These are phyloP conservation scores for Leccinum broughii DNA, from an alignment of 768 basidiomycete genomes.

Conservation along the genomic window DNA sequence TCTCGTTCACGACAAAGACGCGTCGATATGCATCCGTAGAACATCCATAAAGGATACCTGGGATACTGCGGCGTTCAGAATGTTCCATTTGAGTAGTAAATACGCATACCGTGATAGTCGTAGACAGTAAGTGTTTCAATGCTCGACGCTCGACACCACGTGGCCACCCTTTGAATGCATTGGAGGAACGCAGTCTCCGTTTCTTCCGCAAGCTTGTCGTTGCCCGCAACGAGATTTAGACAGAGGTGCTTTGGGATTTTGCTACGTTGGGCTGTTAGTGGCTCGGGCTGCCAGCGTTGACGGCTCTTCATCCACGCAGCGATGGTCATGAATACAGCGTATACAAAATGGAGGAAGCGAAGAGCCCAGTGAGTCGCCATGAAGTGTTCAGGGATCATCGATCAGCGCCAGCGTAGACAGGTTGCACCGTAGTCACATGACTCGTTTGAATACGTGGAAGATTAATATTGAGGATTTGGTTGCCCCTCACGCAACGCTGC, in stretches of 20 bases:
- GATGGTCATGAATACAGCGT: conserved; percentile 45
- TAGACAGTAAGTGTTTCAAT: conserved; percentile 69
- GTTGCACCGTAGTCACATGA: conserved; percentile 24
- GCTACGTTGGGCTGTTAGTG: conserved; percentile 51
- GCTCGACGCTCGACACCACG: conserved; percentile 65
- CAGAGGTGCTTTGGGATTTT: conserved; percentile 69
- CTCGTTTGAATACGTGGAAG: conserved; percentile 18
- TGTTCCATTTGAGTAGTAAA: neutral
- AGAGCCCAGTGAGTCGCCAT: conserved; percentile 51
- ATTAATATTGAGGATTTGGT: too few relatives aligned
- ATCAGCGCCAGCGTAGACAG: conserved; percentile 8
- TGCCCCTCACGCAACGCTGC: too few relatives aligned
- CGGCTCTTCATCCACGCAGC: conserved; percentile 42
- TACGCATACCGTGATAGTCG: conserved; percentile 62
- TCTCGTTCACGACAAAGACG: conserved; percentile 30
- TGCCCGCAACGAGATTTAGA: conserved; percentile 55
- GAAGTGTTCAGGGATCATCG: conserved; percentile 1
- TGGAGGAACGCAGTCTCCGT: conserved; percentile 48
- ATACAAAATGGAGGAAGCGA: conserved; percentile 56
- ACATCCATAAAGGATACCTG: conserved; percentile 44
- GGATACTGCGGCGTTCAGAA: conserved; percentile 8
- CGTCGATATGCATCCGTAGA: conserved; percentile 43
- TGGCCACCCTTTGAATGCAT: conserved; percentile 51
- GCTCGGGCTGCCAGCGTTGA: conserved; percentile 41
- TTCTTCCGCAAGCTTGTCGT: conserved; percentile 35